phyloP scores from a whole-genome alignment of 352 stramenopile species.

The Globisporangium spinosum region DNA sequence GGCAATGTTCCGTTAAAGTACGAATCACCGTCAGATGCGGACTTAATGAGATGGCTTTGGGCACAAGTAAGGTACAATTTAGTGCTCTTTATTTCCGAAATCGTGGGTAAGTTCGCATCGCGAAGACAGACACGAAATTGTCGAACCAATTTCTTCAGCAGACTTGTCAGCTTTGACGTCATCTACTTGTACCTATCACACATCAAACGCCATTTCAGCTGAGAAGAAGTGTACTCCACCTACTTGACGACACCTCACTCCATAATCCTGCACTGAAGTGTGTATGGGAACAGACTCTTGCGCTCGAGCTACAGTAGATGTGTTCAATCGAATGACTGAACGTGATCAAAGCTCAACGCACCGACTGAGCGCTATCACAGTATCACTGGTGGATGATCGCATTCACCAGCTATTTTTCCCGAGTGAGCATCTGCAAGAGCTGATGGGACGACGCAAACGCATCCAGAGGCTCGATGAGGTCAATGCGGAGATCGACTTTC shows the following conservation, averaged over 20 bases:
- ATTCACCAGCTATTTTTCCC: not conserved
- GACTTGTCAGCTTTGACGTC: no score
- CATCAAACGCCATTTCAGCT: no score
- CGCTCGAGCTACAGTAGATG: no score
- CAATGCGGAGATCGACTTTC: constrained; percentile 27
- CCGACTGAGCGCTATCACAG: not conserved
- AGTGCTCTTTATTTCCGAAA: no score
- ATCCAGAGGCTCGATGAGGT: constrained; percentile 35
- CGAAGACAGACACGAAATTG: no score
- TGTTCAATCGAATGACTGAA: not conserved
- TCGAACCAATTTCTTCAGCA: no score
- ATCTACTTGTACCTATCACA: no score
- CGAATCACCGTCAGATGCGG: not conserved
- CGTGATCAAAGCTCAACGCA: not conserved
- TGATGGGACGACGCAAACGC: constrained; percentile 21
- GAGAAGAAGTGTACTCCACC: no score
- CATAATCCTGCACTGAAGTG: not conserved
- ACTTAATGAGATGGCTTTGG: not conserved
- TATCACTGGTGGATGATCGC: no score
- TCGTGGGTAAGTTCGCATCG: no score
- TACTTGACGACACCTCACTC: not conserved
- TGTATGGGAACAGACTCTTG: no score
- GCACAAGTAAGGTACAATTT: no score
- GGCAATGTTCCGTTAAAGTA: not conserved
- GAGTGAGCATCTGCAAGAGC: constrained; percentile 2